Conservation (phyloP, 129 eudicot species). For the Ambrosia trifida region DNA sequence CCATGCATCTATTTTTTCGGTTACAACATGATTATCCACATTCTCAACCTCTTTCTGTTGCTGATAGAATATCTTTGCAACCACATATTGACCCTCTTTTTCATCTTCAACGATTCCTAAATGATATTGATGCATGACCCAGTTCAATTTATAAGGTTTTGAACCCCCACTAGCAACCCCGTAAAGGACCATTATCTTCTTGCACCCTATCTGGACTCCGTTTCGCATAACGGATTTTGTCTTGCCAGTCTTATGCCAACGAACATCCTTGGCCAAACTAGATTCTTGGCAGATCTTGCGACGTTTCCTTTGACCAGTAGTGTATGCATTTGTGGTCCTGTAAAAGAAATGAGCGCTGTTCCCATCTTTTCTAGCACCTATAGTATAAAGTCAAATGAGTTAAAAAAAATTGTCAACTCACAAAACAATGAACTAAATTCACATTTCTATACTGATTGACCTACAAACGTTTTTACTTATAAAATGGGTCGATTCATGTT, state of each 20-base stretch:
- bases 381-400: conserved; percentile 2
- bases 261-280: conserved; percentile 44
- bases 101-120: conserved; percentile 76
- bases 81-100: conserved; percentile 76
- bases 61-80: conserved; percentile 78
- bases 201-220: conserved; percentile 72
- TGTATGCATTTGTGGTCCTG: conserved; percentile 67
- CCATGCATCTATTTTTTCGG: conserved; percentile 40
- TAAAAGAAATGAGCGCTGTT: conserved; percentile 72
- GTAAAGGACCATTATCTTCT: conserved; percentile 90
- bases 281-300: conserved; percentile 61
- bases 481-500: neutral
- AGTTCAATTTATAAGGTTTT: conserved; percentile 64
- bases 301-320: conserved; percentile 82
- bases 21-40: conserved; percentile 27
- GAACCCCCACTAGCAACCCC: conserved; percentile 44
- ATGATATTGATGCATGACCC: conserved; percentile 98
- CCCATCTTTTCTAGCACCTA: conserved; percentile 92
- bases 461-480: neutral
- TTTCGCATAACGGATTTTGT: conserved; percentile 65
- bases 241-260: conserved; percentile 98
- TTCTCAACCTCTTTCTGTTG: conserved; percentile 48
- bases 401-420: neutral
- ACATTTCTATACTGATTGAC: neutral
- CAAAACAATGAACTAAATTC: neutral